These are phyloP conservation scores for Solanum bulbocastanum DNA, from an alignment of 257 asterid species.

Conservation along the genomic window DNA sequence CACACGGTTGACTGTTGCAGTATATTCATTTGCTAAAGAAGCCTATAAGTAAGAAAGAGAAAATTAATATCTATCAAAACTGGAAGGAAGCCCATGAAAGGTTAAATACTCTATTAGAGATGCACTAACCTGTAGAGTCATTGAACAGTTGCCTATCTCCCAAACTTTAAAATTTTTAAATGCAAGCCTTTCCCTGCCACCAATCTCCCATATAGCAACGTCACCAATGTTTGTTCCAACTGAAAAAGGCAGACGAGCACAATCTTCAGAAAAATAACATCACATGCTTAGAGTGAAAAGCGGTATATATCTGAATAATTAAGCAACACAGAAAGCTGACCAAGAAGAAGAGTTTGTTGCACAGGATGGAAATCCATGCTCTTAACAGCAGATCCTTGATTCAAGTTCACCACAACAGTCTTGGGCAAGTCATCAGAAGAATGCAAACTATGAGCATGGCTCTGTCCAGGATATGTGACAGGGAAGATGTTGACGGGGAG, in stretches of 20 bases:
- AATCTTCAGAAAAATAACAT: background rate
- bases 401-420: constrained; percentile 37
- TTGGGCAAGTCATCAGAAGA: constrained; percentile 46
- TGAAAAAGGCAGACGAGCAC: constrained; percentile 4
- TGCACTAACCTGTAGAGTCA: constrained; percentile 41
- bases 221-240: constrained; percentile 69
- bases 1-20: constrained; percentile 58
- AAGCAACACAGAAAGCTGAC: constrained; percentile 23
- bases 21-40: constrained; percentile 40
- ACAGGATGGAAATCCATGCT: constrained; percentile 67
- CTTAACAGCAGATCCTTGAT: constrained; percentile 54
- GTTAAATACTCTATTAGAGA: background rate
- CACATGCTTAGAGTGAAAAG: background rate
- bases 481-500: constrained; percentile 25
- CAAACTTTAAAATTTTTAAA: constrained; percentile 43
- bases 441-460: constrained; percentile 17
- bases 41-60: constrained; percentile 28
- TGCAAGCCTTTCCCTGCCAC: constrained; percentile 33
- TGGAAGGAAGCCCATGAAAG: background rate
- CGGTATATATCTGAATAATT: background rate
- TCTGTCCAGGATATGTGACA: constrained; percentile 22
- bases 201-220: constrained; percentile 50
- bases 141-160: constrained; percentile 45
- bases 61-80: background rate
- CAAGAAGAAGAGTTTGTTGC: constrained; percentile 42